Percentiles rank a stretch among this genome's conserved stretches.
phyloP scores from a whole-genome alignment of 805 yeast species.

The Barnettozyma sucrosica region DNA sequence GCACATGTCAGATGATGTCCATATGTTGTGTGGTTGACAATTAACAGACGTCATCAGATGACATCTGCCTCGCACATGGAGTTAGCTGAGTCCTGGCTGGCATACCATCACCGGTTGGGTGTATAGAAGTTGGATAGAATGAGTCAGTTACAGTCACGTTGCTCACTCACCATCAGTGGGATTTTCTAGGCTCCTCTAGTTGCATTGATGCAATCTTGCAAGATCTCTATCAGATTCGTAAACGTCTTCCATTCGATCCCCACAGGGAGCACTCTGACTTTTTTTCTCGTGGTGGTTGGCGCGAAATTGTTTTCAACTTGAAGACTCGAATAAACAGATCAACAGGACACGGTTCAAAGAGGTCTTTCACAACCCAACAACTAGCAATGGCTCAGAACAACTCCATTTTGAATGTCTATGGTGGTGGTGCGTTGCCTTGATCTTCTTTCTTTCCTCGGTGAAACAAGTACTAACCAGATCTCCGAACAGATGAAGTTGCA shows the following conservation, averaged over 20 bases:
- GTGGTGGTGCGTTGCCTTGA: slow-evolving; percentile 12
- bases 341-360: not conserved
- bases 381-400: slow-evolving; percentile 21
- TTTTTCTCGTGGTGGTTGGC: no score
- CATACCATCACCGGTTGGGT: no score
- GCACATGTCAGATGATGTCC: not conserved
- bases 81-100: not conserved
- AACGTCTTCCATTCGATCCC: not conserved
- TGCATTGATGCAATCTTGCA: no score
- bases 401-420: slow-evolving; percentile 19
- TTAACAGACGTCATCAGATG: not conserved
- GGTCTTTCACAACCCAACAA: not conserved
- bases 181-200: no score
- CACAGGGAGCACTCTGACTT: not conserved
- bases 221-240: no score
- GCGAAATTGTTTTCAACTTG: not conserved
- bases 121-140: no score
- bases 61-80: no score
- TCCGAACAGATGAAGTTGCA: slow-evolving; percentile 66
- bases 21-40: not conserved
- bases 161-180: no score
- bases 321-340: not conserved
- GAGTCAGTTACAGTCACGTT: no score
- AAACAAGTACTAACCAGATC: not conserved
- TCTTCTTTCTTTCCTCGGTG: no score